Conservation (phyloP, 805 yeast genomes). For the Millerozyma miso region DNA sequence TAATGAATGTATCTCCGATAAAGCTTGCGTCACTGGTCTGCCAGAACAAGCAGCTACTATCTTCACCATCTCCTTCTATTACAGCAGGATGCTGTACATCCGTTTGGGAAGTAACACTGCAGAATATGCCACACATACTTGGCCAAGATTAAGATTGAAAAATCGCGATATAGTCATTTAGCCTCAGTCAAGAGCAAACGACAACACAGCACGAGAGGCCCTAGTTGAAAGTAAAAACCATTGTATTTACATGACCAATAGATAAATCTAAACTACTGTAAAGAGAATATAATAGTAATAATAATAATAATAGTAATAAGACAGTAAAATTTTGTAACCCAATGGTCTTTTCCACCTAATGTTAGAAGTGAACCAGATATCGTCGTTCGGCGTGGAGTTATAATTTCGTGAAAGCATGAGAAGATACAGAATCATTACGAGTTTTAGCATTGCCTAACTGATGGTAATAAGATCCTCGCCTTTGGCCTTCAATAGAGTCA, state of each 20-base stretch:
- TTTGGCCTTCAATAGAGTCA: conserved; percentile 17
- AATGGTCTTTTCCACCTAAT: too few species aligned
- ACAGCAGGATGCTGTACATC: not conserved
- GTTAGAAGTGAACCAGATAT: not conserved
- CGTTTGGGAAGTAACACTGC: conserved; percentile 19
- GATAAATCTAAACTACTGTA: not conserved
- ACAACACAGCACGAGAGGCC: not conserved
- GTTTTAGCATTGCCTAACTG: conserved; percentile 1
- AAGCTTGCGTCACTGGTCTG: conserved; percentile 8
- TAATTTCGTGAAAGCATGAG: too few species aligned
- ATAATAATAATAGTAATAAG: too few species aligned
- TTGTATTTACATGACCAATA: not conserved
- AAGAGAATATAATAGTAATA: too few species aligned
- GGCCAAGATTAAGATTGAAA: not conserved
- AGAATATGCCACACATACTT: conserved; percentile 56
- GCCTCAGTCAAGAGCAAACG: not conserved
- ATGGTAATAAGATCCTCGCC: conserved; percentile 27
- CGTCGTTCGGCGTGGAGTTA: not conserved
- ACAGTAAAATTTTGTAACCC: too few species aligned
- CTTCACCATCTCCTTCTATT: not conserved
- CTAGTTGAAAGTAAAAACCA: not conserved
- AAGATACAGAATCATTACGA: not conserved
- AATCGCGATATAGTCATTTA: not conserved
- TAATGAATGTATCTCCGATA: conserved; percentile 8
- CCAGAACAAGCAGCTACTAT: conserved; percentile 7